phyloP scores from a whole-genome alignment of 73 alveolate species.

The Paramecium sexaurelia region DNA sequence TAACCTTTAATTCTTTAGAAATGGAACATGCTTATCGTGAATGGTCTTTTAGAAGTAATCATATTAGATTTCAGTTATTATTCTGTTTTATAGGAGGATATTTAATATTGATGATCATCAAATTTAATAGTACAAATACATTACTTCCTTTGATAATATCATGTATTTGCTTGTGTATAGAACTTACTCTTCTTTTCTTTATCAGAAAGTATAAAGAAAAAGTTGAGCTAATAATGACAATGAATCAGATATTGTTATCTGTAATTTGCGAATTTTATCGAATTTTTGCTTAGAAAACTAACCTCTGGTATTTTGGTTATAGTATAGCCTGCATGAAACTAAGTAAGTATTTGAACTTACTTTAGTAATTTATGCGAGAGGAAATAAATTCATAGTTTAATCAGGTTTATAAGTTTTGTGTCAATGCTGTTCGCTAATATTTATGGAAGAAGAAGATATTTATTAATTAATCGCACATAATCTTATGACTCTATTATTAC shows the following conservation, averaged over 20 bases:
- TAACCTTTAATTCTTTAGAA: conserved; percentile 7
- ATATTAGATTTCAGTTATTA: neutral
- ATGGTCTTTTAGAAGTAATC: neutral
- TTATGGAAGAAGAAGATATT: neutral
- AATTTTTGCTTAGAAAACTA: neutral
- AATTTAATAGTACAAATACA: neutral
- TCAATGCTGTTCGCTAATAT: neutral
- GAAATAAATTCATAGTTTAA: neutral
- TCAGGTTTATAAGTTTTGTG: neutral
- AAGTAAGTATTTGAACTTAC: neutral
- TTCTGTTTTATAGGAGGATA: neutral
- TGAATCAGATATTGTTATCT: neutral
- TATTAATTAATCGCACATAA: neutral
- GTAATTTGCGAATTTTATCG: neutral
- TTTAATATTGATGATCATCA: neutral
- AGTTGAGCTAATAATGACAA: neutral
- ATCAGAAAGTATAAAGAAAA: conserved; percentile 7
- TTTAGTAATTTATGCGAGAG: neutral
- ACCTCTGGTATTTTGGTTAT: neutral
- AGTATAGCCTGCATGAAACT: neutral
- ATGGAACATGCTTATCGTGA: neutral
- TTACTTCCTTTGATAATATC: neutral
- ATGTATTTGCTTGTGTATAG: neutral
- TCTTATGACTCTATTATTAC: neutral
- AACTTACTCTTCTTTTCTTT: conserved; percentile 29